A percentile compares a stretch with the other conserved stretches of the same genome.
These are phyloP conservation scores for Kodamaea arcana DNA, from an alignment of 1,139 yeast genomes.

Conservation along the genomic window DNA sequence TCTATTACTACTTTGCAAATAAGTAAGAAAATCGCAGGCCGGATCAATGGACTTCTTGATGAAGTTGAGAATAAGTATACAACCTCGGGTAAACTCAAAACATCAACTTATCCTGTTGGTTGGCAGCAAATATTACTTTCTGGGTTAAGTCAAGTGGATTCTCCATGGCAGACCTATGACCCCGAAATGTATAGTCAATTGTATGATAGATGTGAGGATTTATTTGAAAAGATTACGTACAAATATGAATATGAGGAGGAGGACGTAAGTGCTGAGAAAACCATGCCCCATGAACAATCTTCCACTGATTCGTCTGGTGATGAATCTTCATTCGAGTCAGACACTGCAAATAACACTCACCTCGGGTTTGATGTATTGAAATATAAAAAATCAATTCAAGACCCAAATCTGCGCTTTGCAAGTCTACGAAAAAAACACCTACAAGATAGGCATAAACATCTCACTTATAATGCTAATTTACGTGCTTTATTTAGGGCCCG, in stretches of 20 bases:
- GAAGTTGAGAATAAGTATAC: slow-evolving; percentile 5
- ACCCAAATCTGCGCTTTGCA: background rate
- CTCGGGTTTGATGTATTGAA: slow-evolving; percentile 16
- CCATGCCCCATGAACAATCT: background rate
- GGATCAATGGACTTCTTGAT: slow-evolving; percentile 16
- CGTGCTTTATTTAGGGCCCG: slow-evolving; percentile 8
- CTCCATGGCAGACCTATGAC: slow-evolving; percentile 11
- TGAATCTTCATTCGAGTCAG: background rate
- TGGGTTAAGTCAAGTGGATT: slow-evolving; percentile 16
- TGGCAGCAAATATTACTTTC: slow-evolving; percentile 31
- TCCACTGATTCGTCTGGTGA: background rate
- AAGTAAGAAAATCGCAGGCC: slow-evolving; percentile 20
- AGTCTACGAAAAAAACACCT: slow-evolving; percentile 4
- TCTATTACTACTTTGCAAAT: slow-evolving; percentile 16
- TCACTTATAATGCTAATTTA: slow-evolving; percentile 3
- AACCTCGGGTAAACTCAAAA: slow-evolving; percentile 2
- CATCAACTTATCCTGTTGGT: slow-evolving; percentile 7
- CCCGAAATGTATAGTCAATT: slow-evolving; percentile 11
- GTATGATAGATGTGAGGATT: slow-evolving; percentile 19
- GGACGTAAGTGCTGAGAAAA: slow-evolving; percentile 1
- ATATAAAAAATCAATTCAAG: slow-evolving; percentile 11
- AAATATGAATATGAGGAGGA: slow-evolving; percentile 22
- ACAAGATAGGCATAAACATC: slow-evolving; percentile 3
- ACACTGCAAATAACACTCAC: background rate
- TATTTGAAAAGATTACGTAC: slow-evolving; percentile 20